Evolutionary conservation across 164 flowering plant species (phyloP).

Genomic region (Protea cynaroides): DNA sequence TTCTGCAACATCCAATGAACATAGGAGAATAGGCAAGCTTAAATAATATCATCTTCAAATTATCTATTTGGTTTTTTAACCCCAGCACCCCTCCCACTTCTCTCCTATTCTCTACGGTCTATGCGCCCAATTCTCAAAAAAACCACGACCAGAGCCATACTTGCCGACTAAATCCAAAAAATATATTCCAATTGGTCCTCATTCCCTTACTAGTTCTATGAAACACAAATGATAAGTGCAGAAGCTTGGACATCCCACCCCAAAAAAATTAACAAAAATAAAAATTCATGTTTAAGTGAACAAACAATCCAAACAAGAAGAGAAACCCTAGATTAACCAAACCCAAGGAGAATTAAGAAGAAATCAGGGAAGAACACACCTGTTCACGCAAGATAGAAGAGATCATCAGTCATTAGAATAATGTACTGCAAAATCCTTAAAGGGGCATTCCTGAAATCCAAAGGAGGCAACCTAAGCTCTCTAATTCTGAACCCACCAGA

Average conservation of each 20-base stretch:
- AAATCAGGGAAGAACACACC: slow-evolving; percentile 9
- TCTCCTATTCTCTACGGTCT: no score
- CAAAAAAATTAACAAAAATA: neutral
- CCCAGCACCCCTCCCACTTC: no score
- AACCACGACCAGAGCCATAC: no score
- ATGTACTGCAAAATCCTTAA: slow-evolving; percentile 64
- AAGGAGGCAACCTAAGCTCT: slow-evolving; percentile 57
- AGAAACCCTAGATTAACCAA: neutral
- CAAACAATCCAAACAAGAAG: neutral
- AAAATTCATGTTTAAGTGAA: neutral
- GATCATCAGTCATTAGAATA: slow-evolving; percentile 58
- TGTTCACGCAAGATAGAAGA: slow-evolving; percentile 51
- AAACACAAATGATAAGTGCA: no score
- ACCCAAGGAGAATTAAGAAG: neutral
- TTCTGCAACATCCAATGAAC: neutral
- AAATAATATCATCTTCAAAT: no score
- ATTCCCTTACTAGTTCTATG: neutral
- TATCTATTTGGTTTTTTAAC: no score
- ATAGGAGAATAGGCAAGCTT: neutral
- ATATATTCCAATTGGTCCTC: neutral
- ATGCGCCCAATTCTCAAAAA: no score
- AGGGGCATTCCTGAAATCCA: slow-evolving; percentile 61
- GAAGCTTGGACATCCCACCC: neutral
- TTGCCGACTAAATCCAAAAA: no score
- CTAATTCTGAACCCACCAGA: slow-evolving; percentile 42